Base-by-base conservation (phyloP, 2,329 filamentous ascomycete species). In the Colletotrichum coccodes region DNA sequence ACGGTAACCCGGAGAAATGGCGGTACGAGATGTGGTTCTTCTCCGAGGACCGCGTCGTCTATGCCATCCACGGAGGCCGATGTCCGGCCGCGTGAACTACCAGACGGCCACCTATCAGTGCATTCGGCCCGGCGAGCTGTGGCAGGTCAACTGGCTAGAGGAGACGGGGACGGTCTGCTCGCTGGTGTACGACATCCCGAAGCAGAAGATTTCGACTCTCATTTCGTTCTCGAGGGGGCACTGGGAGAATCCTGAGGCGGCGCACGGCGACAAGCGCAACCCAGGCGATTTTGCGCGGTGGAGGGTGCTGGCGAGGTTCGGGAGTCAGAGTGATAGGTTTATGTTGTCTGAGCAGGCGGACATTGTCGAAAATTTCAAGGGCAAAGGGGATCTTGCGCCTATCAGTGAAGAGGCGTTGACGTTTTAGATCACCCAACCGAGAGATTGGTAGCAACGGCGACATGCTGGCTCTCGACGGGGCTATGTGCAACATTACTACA, bases 1-100 rank as follows among this genome's bases (percentile, higher is more conserved):
- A 82, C 1, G 85, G 86, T 11, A 84, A 84, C 6, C 82, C 85
- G 0, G 85, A 88, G 59, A 89, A 87, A 74, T 90, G 87, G 88
- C 83, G 85, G 2, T 90, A 90, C 72, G 87, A 90, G 68, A 84
- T 90, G 73, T 89, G 87, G 87, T 89, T 89, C 76, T 86, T 85
- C 72, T 87, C 83, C n/a, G 77, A 83, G 21, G 77, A 82, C 61
- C 82, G 86, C 5, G 83, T 88, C 54, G 84, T 89, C 67, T 90
- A 90, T 71, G 83, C 83, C 28, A 90, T 90, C 62, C 87, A 89
- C 71, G 86, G 87, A 87, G 87, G 0, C 87, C 87, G 3, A 90
- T 90, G 87, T 83, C 83, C 0, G 86, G 86, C 2, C 81, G 85
- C 3, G 77, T 79, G 59, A 88, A 88, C 75, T 88, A 83, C 74